These are phyloP conservation scores for Melastoma malabathricum DNA, from an alignment of 345 rosid species.

Conservation along the genomic window DNA sequence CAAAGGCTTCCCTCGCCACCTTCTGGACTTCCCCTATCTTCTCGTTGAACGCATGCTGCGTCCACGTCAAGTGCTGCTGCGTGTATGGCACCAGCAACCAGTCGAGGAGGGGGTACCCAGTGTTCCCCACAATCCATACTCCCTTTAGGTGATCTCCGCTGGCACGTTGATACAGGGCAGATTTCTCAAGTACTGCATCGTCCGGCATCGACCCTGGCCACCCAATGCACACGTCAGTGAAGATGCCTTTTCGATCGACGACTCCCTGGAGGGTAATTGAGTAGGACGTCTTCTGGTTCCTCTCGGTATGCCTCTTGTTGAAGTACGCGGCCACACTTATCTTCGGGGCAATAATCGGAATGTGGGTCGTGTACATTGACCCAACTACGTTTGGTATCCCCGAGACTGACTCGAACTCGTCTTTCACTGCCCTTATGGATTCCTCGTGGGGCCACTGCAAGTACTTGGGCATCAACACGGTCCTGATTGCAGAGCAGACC, in stretches of 20 bases:
- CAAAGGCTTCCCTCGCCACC: slow-evolving; percentile 13
- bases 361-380: slow-evolving; percentile 19
- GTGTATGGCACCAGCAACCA: slow-evolving; percentile 19
- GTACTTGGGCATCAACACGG: slow-evolving; percentile 14
- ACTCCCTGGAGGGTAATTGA: slow-evolving; percentile 20
- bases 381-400: slow-evolving; percentile 17
- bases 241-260: slow-evolving; percentile 13
- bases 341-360: slow-evolving; percentile 18
- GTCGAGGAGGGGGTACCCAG: slow-evolving; percentile 14
- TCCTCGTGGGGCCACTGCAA: slow-evolving; percentile 17
- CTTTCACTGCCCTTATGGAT: slow-evolving; percentile 4
- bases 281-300: slow-evolving; percentile 20
- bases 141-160: slow-evolving; percentile 14
- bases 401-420: slow-evolving; percentile 10
- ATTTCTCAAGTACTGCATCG: slow-evolving; percentile 16
- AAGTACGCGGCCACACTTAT: slow-evolving; percentile 17
- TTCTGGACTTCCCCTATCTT: slow-evolving; percentile 14
- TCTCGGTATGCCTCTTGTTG: slow-evolving; percentile 15
- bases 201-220: slow-evolving; percentile 19
- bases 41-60: slow-evolving; percentile 17
- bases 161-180: slow-evolving; percentile 14
- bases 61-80: slow-evolving; percentile 16
- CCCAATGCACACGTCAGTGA: slow-evolving; percentile 18
- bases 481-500: slow-evolving; percentile 14
- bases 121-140: slow-evolving; percentile 13